phyloP scores from a whole-genome alignment of 1,284 basidiomycete genomes.

The Xerocomus minutiporus region DNA sequence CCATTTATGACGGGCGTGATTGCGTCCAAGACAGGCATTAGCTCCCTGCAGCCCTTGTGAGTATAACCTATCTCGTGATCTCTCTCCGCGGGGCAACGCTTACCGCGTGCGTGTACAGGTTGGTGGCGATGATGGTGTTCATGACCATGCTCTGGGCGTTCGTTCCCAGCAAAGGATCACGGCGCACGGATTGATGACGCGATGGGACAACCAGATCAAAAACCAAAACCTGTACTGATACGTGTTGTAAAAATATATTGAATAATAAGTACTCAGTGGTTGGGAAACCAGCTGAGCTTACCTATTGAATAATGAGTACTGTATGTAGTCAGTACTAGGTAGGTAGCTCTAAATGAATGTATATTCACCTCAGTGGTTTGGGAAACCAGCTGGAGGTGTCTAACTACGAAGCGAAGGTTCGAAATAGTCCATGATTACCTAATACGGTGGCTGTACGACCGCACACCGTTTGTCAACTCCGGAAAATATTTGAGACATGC shows the following conservation, averaged over 20 bases:
- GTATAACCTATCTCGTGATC: constrained; percentile 19
- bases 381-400: too few species aligned
- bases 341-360: too few species aligned
- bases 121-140: constrained; percentile 43
- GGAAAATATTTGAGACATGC: too few species aligned
- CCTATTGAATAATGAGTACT: too few species aligned
- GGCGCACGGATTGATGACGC: constrained; percentile 15
- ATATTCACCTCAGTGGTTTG: too few species aligned
- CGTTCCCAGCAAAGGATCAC: constrained; percentile 30
- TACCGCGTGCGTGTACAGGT: not conserved
- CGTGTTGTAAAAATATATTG: not conserved
- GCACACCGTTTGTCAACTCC: too few species aligned
- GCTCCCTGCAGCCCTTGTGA: constrained; percentile 52
- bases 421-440: too few species aligned
- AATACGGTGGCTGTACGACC: too few species aligned
- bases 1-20: constrained; percentile 56
- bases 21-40: constrained; percentile 46
- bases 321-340: too few species aligned
- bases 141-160: constrained; percentile 42
- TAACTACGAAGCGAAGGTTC: too few species aligned
- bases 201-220: not conserved
- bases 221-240: not conserved
- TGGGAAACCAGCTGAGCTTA: too few species aligned
- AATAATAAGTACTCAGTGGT: too few species aligned
- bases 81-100: not conserved